Evolutionary conservation across 1,284 basidiomycete genomes (phyloP).

Genomic region (Ceratobasidium theobromae): DNA sequence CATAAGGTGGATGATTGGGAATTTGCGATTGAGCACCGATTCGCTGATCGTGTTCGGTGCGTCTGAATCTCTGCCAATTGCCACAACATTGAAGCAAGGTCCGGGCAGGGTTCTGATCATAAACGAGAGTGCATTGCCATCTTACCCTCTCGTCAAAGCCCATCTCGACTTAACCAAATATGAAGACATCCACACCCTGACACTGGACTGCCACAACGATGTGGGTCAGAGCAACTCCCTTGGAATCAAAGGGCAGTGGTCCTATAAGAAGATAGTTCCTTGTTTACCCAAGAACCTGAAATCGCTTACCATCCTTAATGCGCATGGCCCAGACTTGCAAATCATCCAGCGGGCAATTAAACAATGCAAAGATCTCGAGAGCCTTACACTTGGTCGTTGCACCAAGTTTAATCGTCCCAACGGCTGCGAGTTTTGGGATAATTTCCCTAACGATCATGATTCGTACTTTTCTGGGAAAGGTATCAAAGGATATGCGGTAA

Average conservation of each 20-base stretch:
- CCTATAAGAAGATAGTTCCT: conserved; percentile 23
- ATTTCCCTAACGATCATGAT: conserved; percentile 22
- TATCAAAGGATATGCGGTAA: conserved; percentile 13
- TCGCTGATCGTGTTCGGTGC: not conserved
- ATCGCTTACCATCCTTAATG: conserved; percentile 12
- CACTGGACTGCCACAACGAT: conserved; percentile 26
- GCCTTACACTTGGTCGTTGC: conserved; percentile 18
- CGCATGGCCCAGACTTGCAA: conserved; percentile 22
- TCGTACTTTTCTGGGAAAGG: conserved; percentile 27
- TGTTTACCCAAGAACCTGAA: not conserved
- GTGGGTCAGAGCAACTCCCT: conserved; percentile 3
- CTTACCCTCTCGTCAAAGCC: not conserved
- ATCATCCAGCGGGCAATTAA: conserved; percentile 14
- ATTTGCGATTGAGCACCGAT: not conserved
- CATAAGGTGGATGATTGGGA: not conserved
- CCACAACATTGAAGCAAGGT: too few species aligned
- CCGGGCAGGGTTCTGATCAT: not conserved
- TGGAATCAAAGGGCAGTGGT: not conserved
- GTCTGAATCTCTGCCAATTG: not conserved
- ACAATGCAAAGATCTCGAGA: conserved; percentile 17
- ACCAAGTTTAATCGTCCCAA: conserved; percentile 11
- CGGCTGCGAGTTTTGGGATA: conserved; percentile 12
- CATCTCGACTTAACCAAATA: not conserved
- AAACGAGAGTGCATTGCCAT: not conserved
- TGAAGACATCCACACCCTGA: conserved; percentile 3